Evolutionary conservation across 1,139 yeast species (phyloP).

Genomic region (Kazachstania sp.): DNA sequence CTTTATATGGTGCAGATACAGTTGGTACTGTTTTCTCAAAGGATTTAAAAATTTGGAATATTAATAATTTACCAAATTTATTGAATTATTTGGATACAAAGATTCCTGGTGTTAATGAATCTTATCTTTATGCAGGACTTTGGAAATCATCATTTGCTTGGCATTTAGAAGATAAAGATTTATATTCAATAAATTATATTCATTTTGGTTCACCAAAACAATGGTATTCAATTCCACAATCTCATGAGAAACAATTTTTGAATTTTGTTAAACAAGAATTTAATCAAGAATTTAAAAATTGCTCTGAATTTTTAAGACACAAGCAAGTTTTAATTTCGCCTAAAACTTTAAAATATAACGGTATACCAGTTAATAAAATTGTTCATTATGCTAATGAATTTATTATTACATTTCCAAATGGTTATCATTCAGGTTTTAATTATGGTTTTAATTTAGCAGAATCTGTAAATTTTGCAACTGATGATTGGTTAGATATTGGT

Average conservation of each 20-base stretch:
- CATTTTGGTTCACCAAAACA: constrained; percentile 92
- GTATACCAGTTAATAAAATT: constrained; percentile 55
- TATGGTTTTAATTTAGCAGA: constrained; percentile 81
- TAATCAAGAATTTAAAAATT: constrained; percentile 52
- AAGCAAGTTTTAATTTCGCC: constrained; percentile 77
- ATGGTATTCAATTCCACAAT: constrained; percentile 82
- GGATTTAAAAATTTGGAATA: constrained; percentile 56
- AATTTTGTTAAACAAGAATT: constrained; percentile 60
- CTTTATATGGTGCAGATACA: constrained; percentile 84
- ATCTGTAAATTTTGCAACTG: constrained; percentile 78
- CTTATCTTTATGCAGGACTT: constrained; percentile 76
- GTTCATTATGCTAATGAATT: constrained; percentile 67
- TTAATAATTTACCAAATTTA: constrained; percentile 64
- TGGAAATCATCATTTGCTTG: constrained; percentile 90
- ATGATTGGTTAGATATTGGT: constrained; percentile 73
- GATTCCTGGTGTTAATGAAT: constrained; percentile 78
- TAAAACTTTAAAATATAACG: constrained; percentile 44
- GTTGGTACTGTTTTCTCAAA: constrained; percentile 63
- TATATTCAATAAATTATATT: constrained; percentile 71
- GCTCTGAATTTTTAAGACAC: constrained; percentile 71
- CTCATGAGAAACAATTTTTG: constrained; percentile 48
- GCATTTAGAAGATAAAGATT: constrained; percentile 86
- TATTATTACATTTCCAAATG: constrained; percentile 76
- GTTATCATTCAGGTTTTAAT: constrained; percentile 82
- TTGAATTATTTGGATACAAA: constrained; percentile 56